Conservation (phyloP, 305 asterid genomes). For the Striga hermonthica region DNA sequence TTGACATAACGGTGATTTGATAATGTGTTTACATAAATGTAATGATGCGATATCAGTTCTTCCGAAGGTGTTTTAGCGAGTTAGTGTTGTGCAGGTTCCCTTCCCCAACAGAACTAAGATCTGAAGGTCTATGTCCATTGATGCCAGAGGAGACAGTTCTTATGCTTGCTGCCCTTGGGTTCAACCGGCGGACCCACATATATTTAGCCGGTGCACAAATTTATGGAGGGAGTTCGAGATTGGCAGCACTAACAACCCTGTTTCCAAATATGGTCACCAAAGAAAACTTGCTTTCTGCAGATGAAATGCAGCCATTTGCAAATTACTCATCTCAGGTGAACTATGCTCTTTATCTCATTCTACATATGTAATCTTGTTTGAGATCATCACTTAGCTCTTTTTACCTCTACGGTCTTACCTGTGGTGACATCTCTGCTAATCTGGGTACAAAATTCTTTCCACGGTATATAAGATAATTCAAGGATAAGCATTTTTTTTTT, state of each 20-base stretch:
- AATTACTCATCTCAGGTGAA: constrained; percentile 92
- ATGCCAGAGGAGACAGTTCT: constrained; percentile 99
- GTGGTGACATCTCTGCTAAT: background rate
- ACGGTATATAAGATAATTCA: constrained; percentile 11
- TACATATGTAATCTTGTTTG: background rate
- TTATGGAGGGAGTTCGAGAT: constrained; percentile 84
- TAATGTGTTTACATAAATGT: background rate
- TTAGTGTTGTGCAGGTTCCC: constrained; percentile 60
- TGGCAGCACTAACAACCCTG: constrained; percentile 77
- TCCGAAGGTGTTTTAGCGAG: constrained; percentile 18
- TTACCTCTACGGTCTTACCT: background rate
- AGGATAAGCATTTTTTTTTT: constrained; percentile 10
- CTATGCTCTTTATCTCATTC: background rate
- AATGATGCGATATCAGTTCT: background rate
- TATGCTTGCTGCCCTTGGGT: constrained; percentile 95
- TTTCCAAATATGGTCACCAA: constrained; percentile 90
- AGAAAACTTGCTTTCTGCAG: constrained; percentile 77
- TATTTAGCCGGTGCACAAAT: constrained; percentile 94
- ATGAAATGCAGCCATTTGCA: constrained; percentile 71
- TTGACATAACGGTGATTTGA: background rate
- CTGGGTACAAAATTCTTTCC: constrained; percentile 3
- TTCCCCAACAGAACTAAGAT: constrained; percentile 53
- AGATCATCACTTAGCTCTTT: constrained; percentile 13
- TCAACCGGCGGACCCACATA: constrained; percentile 76
- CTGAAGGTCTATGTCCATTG: constrained; percentile 94